Evolutionary conservation across 148 eudicot species (phyloP), one percentile per base, ranked within the genome.

Genomic region (Linanthus parryae): DNA sequence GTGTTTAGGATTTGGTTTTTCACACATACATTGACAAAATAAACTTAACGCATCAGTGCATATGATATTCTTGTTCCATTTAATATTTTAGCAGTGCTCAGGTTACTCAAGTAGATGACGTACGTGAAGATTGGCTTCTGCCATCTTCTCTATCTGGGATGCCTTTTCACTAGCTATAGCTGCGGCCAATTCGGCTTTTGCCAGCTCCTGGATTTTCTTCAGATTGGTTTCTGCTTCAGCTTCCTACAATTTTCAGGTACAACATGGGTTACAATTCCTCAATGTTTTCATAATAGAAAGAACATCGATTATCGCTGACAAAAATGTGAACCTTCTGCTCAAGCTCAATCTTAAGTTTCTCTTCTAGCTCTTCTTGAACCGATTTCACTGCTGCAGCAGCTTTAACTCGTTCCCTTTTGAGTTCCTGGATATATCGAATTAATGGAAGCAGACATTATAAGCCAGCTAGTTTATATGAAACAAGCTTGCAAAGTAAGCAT

Each of bases 161-260:
- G 96, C 95, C 67, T 92, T 92, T 71, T 88, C 99, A 44, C 74
- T 74, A 34, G 94, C 91, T 68, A 92, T 77, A 43, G 96, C 75
- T 39, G 96, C 90, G 61, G 78, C 82, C 65, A 84, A 52, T 80
- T 92, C 88, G 17, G 95, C 99, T 70, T 81, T 87, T 55, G 83
- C 83, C 26, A 84, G 39, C 56, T 82, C 95, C 68, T 77, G 64
- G 23, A 74, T 48, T 74, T 84, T 76, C 76, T 81, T 73, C 67
- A 82, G 52, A 65, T 70, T 63, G 35, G 48, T 37, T 48, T 80
- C 85, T 48, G 70, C 75, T 71, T 77, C 96, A 69, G 62, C 66
- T 58, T 82, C 91, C 99, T 92, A 72, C 66, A 68, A 40, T 16
- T 21, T 45, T 46, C 64, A n/a, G 59, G 26, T 10, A 56, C 57